Evolutionary conservation across 140 eudicot genomes (phyloP).

Genomic region (Erigeron philadelphicus): DNA sequence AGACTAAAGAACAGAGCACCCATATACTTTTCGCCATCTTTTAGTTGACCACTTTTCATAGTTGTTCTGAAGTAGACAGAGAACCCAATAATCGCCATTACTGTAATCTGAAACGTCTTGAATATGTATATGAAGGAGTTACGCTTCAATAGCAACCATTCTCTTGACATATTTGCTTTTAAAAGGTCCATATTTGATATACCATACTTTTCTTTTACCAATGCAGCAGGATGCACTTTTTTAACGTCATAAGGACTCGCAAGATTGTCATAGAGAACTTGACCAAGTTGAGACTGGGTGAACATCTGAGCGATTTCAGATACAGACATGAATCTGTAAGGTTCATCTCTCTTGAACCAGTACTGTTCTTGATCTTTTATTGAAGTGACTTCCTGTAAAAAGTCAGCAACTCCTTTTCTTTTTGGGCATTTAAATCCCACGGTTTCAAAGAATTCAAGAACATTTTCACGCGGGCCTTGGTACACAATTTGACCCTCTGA

Average conservation of each 20-base stretch:
- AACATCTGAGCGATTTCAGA: constrained; percentile 32
- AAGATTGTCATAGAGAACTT: constrained; percentile 24
- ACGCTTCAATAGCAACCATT: constrained; percentile 55
- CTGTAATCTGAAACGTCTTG: constrained; percentile 54
- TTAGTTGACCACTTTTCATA: constrained; percentile 42
- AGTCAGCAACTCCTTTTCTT: constrained; percentile 75
- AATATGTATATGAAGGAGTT: constrained; percentile 58
- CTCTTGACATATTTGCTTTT: constrained; percentile 43
- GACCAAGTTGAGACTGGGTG: constrained; percentile 32
- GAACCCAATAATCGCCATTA: constrained; percentile 46
- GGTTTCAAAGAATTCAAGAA: constrained; percentile 51
- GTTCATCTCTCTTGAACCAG: constrained; percentile 48
- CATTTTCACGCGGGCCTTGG: constrained; percentile 56
- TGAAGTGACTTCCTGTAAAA: constrained; percentile 72
- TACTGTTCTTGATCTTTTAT: constrained; percentile 71
- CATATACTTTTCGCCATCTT: constrained; percentile 44
- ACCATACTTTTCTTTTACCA: constrained; percentile 50
- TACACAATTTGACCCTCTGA: constrained; percentile 70
- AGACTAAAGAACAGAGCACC: constrained; percentile 67
- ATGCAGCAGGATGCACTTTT: constrained; percentile 48
- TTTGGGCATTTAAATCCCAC: constrained; percentile 69
- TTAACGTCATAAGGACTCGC: constrained; percentile 35
- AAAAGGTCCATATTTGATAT: constrained; percentile 43
- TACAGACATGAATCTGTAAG: constrained; percentile 41
- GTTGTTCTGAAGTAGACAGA: constrained; percentile 55